These are phyloP conservation scores for Chenopodium berlandieri DNA, from an alignment of 148 eudicot genomes.

Conservation along the genomic window DNA sequence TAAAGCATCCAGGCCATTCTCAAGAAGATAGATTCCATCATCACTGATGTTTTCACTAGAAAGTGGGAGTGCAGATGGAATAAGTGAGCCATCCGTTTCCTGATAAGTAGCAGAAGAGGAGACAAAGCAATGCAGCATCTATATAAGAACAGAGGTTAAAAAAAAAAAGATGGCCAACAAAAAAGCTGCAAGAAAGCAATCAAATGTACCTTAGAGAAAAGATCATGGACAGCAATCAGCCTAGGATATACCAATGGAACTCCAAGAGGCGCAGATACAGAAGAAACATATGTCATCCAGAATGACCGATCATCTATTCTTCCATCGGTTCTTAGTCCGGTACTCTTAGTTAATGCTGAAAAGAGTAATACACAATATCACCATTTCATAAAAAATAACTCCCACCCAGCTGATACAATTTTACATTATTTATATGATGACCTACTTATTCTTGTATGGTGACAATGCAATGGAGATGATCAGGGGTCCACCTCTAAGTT, in stretches of 20 bases:
- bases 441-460: not conserved
- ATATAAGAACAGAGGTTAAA: not conserved
- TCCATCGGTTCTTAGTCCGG: conserved; percentile 75
- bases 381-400: not conserved
- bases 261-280: conserved; percentile 67
- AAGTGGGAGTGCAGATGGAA: conserved; percentile 71
- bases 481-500: not conserved
- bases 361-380: conserved; percentile 10
- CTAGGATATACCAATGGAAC: conserved; percentile 89
- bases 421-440: not conserved
- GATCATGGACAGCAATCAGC: conserved; percentile 75
- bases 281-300: conserved; percentile 82
- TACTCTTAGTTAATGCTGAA: conserved; percentile 78
- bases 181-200: not conserved
- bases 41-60: conserved; percentile 73
- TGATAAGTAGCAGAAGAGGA: conserved; percentile 22
- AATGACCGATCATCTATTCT: conserved; percentile 81
- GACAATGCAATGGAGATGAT: not conserved
- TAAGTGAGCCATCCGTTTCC: conserved; percentile 58
- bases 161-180: not conserved
- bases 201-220: conserved; percentile 54
- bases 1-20: conserved; percentile 84
- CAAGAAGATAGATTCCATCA: conserved; percentile 86
- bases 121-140: not conserved
- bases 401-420: not conserved